phyloP scores from a whole-genome alignment of 2,329 filamentous ascomycete species.

The Colletotrichum neosansevieriae region DNA sequence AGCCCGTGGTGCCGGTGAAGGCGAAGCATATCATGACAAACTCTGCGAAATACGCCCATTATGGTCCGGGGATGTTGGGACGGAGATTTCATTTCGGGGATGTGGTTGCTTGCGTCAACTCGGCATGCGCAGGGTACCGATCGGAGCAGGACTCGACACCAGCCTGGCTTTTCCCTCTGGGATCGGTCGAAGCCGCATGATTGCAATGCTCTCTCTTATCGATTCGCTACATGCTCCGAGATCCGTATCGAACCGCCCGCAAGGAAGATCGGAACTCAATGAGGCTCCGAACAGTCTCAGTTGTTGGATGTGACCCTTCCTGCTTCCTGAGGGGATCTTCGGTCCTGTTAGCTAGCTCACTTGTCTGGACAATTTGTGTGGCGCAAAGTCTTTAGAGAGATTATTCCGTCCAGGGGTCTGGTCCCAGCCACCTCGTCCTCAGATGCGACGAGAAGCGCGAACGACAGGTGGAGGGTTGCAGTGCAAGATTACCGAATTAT shows the following conservation, averaged over 20 bases:
- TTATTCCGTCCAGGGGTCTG: neutral
- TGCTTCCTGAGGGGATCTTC: no score
- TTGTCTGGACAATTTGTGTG: neutral
- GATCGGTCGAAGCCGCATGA: no score
- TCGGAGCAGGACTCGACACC: neutral
- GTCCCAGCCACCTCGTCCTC: neutral
- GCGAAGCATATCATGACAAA: constrained; percentile 56
- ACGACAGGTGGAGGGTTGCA: neutral
- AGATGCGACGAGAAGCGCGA: constrained; percentile 5
- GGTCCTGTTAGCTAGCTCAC: neutral
- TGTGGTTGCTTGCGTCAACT: constrained; percentile 43
- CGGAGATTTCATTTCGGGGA: constrained; percentile 45
- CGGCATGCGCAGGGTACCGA: constrained; percentile 25
- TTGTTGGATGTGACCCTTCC: no score
- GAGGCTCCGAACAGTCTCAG: no score
- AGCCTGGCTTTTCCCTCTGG: neutral
- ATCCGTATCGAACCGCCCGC: no score
- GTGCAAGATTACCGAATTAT: neutral
- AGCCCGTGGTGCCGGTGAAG: constrained; percentile 50
- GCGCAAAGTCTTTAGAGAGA: neutral
- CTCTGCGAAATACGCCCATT: constrained; percentile 61
- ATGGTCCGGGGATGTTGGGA: constrained; percentile 47
- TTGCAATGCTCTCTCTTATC: no score
- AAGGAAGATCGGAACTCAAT: no score
- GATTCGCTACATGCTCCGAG: no score